Evolutionary conservation across 345 rosid genomes (phyloP).

Genomic region (Anastatica hierochuntica): DNA sequence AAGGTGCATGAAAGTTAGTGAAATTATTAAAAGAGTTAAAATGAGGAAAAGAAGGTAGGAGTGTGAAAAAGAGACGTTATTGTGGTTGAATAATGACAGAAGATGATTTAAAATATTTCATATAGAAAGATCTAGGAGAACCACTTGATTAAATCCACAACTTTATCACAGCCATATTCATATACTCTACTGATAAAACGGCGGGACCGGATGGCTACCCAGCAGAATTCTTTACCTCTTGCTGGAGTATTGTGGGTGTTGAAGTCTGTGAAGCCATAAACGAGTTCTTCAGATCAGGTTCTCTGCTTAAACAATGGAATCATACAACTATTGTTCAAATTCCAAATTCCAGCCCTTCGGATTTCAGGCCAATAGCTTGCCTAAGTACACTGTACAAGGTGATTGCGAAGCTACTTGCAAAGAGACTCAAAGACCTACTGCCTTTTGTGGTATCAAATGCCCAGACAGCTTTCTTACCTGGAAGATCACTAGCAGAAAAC

Average conservation of each 20-base stretch:
- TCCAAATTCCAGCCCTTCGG: background rate
- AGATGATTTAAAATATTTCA: too few relatives aligned
- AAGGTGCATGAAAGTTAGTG: too few relatives aligned
- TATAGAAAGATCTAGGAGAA: too few relatives aligned
- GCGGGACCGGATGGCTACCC: too few relatives aligned
- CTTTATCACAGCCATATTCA: too few relatives aligned
- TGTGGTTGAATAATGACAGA: too few relatives aligned
- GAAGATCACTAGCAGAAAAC: background rate
- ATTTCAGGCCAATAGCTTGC: background rate
- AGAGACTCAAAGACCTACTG: background rate
- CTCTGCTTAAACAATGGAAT: background rate
- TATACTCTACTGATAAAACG: too few relatives aligned
- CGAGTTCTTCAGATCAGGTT: background rate
- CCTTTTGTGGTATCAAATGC: background rate
- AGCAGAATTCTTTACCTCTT: too few relatives aligned
- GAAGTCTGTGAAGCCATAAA: background rate
- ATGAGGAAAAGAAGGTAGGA: too few relatives aligned
- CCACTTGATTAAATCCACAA: too few relatives aligned
- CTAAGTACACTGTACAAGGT: background rate
- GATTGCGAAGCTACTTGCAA: background rate
- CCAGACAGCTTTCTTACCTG: background rate
- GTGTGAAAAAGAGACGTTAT: too few relatives aligned
- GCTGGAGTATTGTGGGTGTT: background rate
- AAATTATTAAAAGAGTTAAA: too few relatives aligned
- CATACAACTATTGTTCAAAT: background rate